phyloP scores from a whole-genome alignment of 2,329 filamentous ascomycete species.

The Chaetothyriales sp. region DNA sequence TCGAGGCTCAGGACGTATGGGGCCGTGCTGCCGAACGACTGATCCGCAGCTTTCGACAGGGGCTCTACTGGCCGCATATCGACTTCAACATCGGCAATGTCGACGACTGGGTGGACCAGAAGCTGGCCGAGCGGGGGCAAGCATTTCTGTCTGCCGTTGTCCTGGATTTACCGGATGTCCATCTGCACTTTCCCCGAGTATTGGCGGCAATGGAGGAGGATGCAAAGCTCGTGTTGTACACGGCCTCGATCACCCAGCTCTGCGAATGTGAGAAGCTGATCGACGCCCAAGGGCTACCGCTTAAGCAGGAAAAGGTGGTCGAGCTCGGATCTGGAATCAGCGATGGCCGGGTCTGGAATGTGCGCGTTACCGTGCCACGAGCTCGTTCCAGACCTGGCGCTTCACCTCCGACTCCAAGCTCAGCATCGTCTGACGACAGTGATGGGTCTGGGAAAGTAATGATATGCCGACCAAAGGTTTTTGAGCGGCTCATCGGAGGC shows the following conservation, averaged over 20 bases:
- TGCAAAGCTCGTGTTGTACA: conserved; percentile 54
- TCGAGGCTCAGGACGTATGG: conserved; percentile 50
- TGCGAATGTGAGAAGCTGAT: conserved; percentile 45
- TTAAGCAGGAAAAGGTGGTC: conserved; percentile 32
- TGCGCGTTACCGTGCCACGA: conserved; percentile 24
- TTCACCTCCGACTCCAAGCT: background rate
- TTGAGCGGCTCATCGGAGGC: conserved; percentile 32
- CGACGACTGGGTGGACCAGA: conserved; percentile 42
- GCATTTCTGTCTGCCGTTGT: conserved; percentile 58
- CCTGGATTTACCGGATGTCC: conserved; percentile 54
- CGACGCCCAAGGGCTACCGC: conserved; percentile 38
- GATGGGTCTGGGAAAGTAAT: conserved; percentile 25
- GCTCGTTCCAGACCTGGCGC: background rate
- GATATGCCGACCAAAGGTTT: conserved; percentile 39
- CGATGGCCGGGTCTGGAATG: conserved; percentile 33
- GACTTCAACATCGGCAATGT: conserved; percentile 60
- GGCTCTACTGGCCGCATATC: conserved; percentile 53
- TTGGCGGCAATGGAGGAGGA: conserved; percentile 44
- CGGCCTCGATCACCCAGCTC: conserved; percentile 65
- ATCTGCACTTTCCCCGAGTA: conserved; percentile 34
- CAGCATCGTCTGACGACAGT: background rate
- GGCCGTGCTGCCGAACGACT: conserved; percentile 49
- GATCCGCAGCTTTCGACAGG: conserved; percentile 51
- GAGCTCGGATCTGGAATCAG: conserved; percentile 33
- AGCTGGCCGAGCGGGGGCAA: conserved; percentile 10